Evolutionary conservation across 208 protist genomes (phyloP), one percentile per base, ranked within the genome.

Genomic region (Herpetomonas tarakana): DNA sequence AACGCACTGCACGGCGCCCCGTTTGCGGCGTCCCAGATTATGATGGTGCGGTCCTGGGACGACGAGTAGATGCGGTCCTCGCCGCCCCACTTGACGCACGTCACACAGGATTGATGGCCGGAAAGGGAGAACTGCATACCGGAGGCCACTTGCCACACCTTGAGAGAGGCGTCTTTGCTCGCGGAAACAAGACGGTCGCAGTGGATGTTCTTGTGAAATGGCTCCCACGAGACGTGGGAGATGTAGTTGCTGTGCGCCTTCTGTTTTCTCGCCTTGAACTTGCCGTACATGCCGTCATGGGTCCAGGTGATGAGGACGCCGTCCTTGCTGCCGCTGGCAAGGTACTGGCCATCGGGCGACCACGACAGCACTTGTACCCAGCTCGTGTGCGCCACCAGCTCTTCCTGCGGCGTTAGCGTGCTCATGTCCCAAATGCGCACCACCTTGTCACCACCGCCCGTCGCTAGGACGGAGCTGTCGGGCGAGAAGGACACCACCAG

Each of bases 371-470:
- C 93, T 55, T 99, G 88, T 25, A 99, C 98, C 97, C 97, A 99
- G 65, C 87, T 91, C 1, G 53, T 94, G 71, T 99, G 97, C 16
- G 67, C 91, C 52, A 86, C 92, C 26, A 98, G 85, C 47, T 97
- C 98, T 22, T 87, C 56, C 2, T 76, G 64, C 3, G 98, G 97
- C 9, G 93, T 99, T 31, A 97, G 64, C 7, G 98, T 99, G 57
- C 87, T 56, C 26, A 99, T 78, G 77, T 99, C 98, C 98, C 98
- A 99, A 25, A 99, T 74, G 28, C 98, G 86, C 41, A 99, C 85
- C 38, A 96, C 98, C 31, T 77, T 88, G 74, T 99, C 98, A 21
- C 98, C 98, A 22, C 86, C 86, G 18, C 95, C 98, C 16, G 88
- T 98, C 4, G 96, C 98, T 1, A 99, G 69, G 6, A 85, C 71